Conservation (phyloP, 495 filamentous ascomycete genomes). For the Astrocystis sublimbata region DNA sequence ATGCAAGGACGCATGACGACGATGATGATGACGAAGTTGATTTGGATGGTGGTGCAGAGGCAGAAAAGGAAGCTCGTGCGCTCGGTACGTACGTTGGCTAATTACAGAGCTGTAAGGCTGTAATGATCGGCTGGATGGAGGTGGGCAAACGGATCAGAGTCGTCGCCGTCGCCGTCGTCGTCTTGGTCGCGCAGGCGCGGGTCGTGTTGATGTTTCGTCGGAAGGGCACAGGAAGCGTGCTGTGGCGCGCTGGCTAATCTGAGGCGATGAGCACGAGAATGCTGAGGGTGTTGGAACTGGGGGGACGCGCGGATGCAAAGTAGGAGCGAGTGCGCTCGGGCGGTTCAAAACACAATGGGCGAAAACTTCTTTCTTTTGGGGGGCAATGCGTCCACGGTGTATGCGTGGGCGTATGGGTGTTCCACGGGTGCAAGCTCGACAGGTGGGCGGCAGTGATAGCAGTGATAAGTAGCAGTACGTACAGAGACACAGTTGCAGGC, state of each 20-base stretch:
- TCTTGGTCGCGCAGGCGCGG: constrained; percentile 2
- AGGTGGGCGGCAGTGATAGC: too few relatives aligned
- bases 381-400: too few relatives aligned
- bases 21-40: too few relatives aligned
- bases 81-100: constrained; percentile 13
- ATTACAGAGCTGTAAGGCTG: background rate
- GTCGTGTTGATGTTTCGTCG: constrained; percentile 1
- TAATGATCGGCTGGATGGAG: background rate
- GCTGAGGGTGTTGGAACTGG: background rate
- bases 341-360: constrained; percentile 18
- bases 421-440: constrained; percentile 16
- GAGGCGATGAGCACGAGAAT: background rate
- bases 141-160: background rate
- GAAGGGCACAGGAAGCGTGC: background rate
- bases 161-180: constrained; percentile 2
- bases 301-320: background rate
- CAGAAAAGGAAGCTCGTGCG: background rate
- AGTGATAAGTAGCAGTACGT: too few relatives aligned
- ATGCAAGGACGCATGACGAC: background rate
- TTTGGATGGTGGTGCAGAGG: too few relatives aligned
- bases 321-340: constrained; percentile 5
- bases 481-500: too few relatives aligned
- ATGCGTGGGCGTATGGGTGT: too few relatives aligned
- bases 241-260: background rate
- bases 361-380: constrained; percentile 20